These are phyloP conservation scores for Candida gigantensis DNA, from an alignment of 1,139 yeast species.

Conservation along the genomic window DNA sequence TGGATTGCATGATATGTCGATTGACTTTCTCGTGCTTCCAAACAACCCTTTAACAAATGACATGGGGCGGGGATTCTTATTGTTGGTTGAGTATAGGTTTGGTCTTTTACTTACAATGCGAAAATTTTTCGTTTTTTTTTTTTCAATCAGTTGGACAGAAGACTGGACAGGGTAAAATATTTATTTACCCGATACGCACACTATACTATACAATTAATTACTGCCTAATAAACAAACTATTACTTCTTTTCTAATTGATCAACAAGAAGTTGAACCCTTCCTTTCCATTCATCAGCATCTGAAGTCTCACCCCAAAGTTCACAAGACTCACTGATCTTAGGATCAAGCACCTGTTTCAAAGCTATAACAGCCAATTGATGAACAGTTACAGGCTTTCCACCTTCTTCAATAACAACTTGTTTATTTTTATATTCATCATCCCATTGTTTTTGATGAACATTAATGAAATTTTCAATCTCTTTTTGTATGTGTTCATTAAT, in stretches of 20 bases:
- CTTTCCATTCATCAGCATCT: slow-evolving; percentile 10
- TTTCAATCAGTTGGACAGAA: too few relatives aligned
- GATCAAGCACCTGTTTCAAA: slow-evolving; percentile 7
- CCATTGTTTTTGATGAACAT: slow-evolving; percentile 8
- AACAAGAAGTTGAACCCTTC: slow-evolving; percentile 6
- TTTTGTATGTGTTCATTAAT: slow-evolving; percentile 7
- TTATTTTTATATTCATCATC: slow-evolving; percentile 2
- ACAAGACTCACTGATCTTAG: slow-evolving; percentile 11
- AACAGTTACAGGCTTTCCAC: neutral
- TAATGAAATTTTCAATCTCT: slow-evolving; percentile 6
- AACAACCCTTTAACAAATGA: slow-evolving; percentile 8
- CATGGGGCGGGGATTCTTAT: too few relatives aligned
- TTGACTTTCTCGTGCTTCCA: slow-evolving; percentile 5
- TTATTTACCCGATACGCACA: slow-evolving; percentile 2
- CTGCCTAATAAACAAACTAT: too few relatives aligned
- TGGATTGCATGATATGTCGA: slow-evolving; percentile 7
- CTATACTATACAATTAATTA: too few relatives aligned
- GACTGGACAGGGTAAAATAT: too few relatives aligned
- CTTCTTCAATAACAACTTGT: neutral
- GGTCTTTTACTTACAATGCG: too few relatives aligned
- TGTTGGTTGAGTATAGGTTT: slow-evolving; percentile 18
- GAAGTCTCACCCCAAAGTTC: slow-evolving; percentile 14
- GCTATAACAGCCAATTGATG: slow-evolving; percentile 3
- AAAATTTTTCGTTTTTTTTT: too few relatives aligned
- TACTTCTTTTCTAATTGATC: slow-evolving; percentile 2